Conservation (phyloP, 2,329 filamentous ascomycete genomes). For the Ramularia endophylla region DNA sequence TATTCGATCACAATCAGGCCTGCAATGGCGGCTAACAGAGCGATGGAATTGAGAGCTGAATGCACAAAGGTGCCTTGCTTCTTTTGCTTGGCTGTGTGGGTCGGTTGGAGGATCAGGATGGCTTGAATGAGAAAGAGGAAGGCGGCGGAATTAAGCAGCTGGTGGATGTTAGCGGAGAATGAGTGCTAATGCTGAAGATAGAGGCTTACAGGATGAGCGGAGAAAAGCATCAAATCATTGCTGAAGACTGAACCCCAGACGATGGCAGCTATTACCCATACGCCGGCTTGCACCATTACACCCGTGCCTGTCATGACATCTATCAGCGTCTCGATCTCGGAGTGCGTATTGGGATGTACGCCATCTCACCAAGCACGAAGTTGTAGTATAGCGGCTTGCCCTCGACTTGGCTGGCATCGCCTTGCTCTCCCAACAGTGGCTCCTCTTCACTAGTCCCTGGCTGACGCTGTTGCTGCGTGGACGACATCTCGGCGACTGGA, state of each 20-base stretch:
- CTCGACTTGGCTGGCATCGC: constrained; percentile 66
- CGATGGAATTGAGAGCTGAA: constrained; percentile 61
- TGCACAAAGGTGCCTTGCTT: constrained; percentile 57
- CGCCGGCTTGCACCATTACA: constrained; percentile 70
- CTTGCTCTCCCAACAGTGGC: constrained; percentile 63
- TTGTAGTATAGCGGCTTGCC: constrained; percentile 62
- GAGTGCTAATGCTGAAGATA: background rate
- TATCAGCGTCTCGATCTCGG: background rate
- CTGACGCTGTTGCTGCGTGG: constrained; percentile 5
- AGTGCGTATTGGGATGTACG: too few relatives aligned
- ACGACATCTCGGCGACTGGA: background rate
- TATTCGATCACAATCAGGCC: constrained; percentile 69
- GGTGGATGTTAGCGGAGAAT: constrained; percentile 5
- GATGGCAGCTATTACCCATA: constrained; percentile 67
- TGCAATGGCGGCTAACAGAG: constrained; percentile 55
- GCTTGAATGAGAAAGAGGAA: constrained; percentile 72
- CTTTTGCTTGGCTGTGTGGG: constrained; percentile 71
- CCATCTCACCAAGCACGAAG: constrained; percentile 65
- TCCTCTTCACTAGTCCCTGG: constrained; percentile 53
- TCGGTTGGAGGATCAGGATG: constrained; percentile 82
- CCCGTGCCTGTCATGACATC: constrained; percentile 67
- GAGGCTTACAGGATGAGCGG: constrained; percentile 70
- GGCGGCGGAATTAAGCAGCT: constrained; percentile 47
- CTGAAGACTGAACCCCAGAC: constrained; percentile 74
- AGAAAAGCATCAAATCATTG: constrained; percentile 71